Conservation (phyloP, 176 grass and related monocot species). For the Themeda triandra region DNA sequence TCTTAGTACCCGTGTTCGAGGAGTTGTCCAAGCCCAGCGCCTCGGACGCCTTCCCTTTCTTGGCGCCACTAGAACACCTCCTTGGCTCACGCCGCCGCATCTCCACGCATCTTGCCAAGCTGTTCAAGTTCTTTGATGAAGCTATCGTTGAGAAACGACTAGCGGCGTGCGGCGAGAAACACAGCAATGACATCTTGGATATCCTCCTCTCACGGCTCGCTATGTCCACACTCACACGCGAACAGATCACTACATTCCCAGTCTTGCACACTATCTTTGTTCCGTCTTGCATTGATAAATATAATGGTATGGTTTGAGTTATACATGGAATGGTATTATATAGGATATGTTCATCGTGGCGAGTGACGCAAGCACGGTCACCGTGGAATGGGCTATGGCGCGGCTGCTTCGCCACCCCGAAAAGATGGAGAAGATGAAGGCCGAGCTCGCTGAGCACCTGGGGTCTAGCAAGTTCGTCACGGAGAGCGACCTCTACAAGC, state of each 20-base stretch:
- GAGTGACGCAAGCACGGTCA: conserved; percentile 25
- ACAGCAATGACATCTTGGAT: no score
- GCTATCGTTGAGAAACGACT: no score
- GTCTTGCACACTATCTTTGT: neutral
- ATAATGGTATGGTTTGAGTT: neutral
- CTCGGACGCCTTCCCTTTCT: no score
- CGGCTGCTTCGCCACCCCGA: conserved; percentile 7
- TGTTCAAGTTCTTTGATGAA: no score
- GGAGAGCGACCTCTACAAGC: neutral
- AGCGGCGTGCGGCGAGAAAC: no score
- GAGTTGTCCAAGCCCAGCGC: no score
- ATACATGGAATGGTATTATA: neutral
- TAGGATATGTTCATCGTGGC: conserved; percentile 31
- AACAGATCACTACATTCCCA: conserved; percentile 20
- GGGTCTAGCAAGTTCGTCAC: neutral
- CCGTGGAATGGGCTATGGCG: conserved; percentile 11
- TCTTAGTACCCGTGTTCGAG: no score
- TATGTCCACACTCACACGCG: conserved; percentile 19
- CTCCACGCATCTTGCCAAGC: no score
- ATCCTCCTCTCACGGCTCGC: no score
- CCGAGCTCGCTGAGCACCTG: neutral
- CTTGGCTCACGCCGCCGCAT: no score
- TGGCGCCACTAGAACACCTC: no score
- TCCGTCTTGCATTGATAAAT: neutral
- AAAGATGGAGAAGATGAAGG: neutral